Evolutionary conservation across 2,329 filamentous ascomycete species (phyloP), one percentile per base, ranked within the genome.

Genomic region (Macrophomina phaseolina): DNA sequence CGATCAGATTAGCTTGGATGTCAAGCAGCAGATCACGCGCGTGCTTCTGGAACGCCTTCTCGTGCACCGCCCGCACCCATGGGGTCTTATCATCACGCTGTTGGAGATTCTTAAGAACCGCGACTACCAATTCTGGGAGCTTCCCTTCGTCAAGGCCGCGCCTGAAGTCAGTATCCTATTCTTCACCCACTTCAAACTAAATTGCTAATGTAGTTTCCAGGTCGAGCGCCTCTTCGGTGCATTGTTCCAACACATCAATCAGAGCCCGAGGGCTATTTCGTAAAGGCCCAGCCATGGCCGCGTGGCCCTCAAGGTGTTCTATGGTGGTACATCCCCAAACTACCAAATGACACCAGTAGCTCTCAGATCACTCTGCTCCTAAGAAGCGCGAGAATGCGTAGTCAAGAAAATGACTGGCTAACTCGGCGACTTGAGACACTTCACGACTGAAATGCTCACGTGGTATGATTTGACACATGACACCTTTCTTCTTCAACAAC

Each of bases 21-120:
- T 97, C 56, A 91, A 94, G 42, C 91, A 98, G 81, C 92, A 96
- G 77, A 94, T 99, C 67, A 92, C 93, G 63, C 89, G 94, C 55
- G 89, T 97, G 30, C 83, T 99, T 53, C 84, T 97, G 45, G 95
- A 99, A 83, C 89, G 95, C 58, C 83, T 97, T 55, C 87, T 96
- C 68, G 91, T 93, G 28, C 93, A 92, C 77, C 93, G 94, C 81
- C 94, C 94, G 63, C 94, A 98, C 77, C 94, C 96, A 18, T 98
- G 94, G 94, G 96, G 96, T 12, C 82, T 99, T 51, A 90, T 97
- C 76, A 90, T 94, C 69, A 94, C 93, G 42, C 86, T 97, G 68
- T 82, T 95, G 69, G 95, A 98, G 81, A 86, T 99, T 67, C 85
- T 97, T 71, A 96, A 97, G 84, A 97, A 97, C 77, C 90, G 91